Evolutionary conservation across 495 filamentous ascomycete genomes (phyloP).

Genomic region (Podospora appendiculata): DNA sequence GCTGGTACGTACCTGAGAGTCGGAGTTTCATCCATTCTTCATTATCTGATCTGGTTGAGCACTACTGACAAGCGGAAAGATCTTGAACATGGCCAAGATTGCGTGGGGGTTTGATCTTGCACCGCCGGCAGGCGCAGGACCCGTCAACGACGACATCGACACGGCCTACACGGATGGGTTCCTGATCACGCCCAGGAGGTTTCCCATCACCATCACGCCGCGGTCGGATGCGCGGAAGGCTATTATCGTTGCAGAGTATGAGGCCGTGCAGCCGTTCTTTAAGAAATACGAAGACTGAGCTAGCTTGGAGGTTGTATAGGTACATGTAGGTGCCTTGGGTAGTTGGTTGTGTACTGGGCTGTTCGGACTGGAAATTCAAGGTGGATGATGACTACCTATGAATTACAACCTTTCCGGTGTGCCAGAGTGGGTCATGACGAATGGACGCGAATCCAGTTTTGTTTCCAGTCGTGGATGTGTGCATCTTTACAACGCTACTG

Average conservation of each 20-base stretch:
- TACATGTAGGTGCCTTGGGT: no score
- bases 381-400: no score
- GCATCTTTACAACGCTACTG: no score
- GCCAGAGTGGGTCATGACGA: no score
- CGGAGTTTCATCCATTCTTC: slow-evolving; percentile 23
- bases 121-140: background rate
- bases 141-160: background rate
- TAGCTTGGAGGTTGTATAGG: no score
- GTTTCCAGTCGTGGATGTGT: no score
- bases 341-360: no score
- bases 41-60: slow-evolving; percentile 32
- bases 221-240: background rate
- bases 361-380: no score
- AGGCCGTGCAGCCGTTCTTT: background rate
- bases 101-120: background rate
- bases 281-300: background rate
- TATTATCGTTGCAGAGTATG: background rate
- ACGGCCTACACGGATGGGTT: background rate
- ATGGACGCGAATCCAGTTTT: no score
- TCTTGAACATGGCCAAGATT: background rate
- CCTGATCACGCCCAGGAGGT: background rate
- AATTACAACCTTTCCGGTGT: no score
- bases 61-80: slow-evolving; percentile 7
- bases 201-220: background rate
- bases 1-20: background rate